Percentiles rank a stretch among this genome's conserved stretches.
Conservation (phyloP, 345 rosid genomes). For the Populus alba region DNA sequence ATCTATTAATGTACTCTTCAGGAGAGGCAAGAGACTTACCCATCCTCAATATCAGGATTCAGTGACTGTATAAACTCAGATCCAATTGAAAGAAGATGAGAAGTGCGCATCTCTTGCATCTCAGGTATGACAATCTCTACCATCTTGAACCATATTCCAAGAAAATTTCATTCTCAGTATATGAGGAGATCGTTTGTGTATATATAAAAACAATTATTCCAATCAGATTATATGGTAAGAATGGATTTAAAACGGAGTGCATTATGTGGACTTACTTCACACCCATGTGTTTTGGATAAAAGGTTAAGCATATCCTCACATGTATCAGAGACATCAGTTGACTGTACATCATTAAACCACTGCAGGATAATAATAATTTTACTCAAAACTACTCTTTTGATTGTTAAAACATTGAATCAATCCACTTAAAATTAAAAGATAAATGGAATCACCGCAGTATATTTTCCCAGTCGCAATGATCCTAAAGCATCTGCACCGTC, state of each 20-base stretch:
- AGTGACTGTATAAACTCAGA: conserved; percentile 38
- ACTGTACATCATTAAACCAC: conserved; percentile 89
- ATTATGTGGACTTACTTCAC: conserved; percentile 49
- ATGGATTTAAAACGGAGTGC: not conserved
- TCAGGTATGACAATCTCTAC: conserved; percentile 82
- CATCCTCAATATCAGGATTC: conserved; percentile 60
- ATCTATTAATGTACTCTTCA: not conserved
- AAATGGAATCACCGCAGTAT: conserved; percentile 47
- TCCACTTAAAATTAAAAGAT: conserved; percentile 14
- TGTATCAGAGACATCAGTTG: conserved; percentile 66
- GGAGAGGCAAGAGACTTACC: conserved; percentile 42
- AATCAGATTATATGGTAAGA: not conserved
- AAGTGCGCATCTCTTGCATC: conserved; percentile 72
- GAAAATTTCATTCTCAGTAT: conserved; percentile 1
- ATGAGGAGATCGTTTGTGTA: not conserved
- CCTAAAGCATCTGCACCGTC: conserved; percentile 44
- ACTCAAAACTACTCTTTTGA: not conserved
- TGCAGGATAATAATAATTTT: conserved; percentile 32
- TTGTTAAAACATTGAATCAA: not conserved
- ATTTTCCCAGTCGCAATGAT: conserved; percentile 73
- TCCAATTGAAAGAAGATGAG: conserved; percentile 79
- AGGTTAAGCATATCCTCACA: conserved; percentile 68
- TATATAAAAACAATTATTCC: not conserved
- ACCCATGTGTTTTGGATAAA: conserved; percentile 60
- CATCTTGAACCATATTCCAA: conserved; percentile 37